A percentile compares a stretch with the other conserved stretches of the same genome.
Evolutionary conservation across 208 protist genomes (phyloP).

Genomic region (Leishmania mexicana): DNA sequence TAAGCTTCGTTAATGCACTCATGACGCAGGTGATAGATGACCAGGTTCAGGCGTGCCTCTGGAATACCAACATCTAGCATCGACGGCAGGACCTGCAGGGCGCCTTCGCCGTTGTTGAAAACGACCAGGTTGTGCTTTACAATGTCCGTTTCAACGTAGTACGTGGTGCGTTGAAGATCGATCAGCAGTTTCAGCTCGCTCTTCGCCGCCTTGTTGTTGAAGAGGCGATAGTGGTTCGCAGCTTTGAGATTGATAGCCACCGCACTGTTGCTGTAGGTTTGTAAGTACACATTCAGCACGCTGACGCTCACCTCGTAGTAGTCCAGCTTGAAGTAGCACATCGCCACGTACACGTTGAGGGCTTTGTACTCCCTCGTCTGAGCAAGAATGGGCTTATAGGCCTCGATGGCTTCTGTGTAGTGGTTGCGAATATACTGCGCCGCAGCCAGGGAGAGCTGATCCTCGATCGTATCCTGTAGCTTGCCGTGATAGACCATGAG

Average conservation of each 20-base stretch:
- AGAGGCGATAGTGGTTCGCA: constrained; percentile 96
- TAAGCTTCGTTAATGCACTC: constrained; percentile 95
- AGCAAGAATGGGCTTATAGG: constrained; percentile 97
- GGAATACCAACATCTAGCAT: constrained; percentile 93
- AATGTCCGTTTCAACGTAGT: constrained; percentile 93
- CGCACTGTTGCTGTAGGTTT: constrained; percentile 91
- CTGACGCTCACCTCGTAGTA: constrained; percentile 96
- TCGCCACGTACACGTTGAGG: constrained; percentile 96
- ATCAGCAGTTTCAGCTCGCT: constrained; percentile 92
- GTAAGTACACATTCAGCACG: constrained; percentile 91
- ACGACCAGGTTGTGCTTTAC: constrained; percentile 98
- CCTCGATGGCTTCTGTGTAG: constrained; percentile 96
- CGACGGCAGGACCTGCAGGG: constrained; percentile 94
- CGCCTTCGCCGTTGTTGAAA: constrained; percentile 96
- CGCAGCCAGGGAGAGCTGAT: constrained; percentile 94
- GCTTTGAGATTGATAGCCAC: constrained; percentile 98
- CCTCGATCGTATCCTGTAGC: constrained; percentile 88
- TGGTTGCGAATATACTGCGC: constrained; percentile 96
- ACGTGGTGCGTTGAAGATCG: constrained; percentile 87
- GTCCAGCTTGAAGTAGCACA: constrained; percentile 99
- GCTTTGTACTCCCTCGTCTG: constrained; percentile 94
- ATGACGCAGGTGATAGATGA: constrained; percentile 96
- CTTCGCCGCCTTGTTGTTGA: constrained; percentile 94
- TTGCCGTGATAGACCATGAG: constrained; percentile 94
- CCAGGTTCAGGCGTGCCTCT: constrained; percentile 96